Evolutionary conservation across 768 basidiomycete species (phyloP).

Genomic region (Kwoniella europaea): DNA sequence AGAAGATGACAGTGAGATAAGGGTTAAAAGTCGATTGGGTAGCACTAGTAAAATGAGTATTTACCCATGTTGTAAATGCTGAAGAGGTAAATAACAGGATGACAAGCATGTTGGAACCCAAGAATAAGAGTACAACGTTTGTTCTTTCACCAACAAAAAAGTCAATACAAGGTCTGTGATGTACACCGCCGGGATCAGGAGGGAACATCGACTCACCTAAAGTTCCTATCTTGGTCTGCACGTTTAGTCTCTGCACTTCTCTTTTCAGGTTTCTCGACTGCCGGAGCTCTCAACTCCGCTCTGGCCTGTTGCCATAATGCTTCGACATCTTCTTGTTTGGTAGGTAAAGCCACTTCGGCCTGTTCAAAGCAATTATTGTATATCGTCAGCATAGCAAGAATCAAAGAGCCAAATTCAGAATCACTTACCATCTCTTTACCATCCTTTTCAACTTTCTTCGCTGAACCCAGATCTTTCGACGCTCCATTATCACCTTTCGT

Average conservation of each 20-base stretch:
- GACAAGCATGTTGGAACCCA: slow-evolving; percentile 75
- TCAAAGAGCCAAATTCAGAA: too few relatives aligned
- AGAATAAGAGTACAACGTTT: slow-evolving; percentile 53
- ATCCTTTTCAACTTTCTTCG: slow-evolving; percentile 82
- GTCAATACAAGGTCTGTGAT: slow-evolving; percentile 52
- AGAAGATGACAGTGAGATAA: slow-evolving; percentile 82
- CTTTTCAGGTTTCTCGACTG: slow-evolving; percentile 76
- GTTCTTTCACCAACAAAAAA: slow-evolving; percentile 26
- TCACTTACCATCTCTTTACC: slow-evolving; percentile 74
- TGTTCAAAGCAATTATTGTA: neutral
- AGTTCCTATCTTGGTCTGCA: slow-evolving; percentile 64
- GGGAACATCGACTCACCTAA: slow-evolving; percentile 29
- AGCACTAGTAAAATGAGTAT: slow-evolving; percentile 64
- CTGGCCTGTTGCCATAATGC: slow-evolving; percentile 81
- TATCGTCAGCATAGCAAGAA: too few relatives aligned
- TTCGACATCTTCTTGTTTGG: slow-evolving; percentile 83
- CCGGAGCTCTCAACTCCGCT: slow-evolving; percentile 69
- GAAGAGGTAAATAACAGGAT: slow-evolving; percentile 64
- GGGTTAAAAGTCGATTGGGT: slow-evolving; percentile 75
- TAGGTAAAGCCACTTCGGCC: slow-evolving; percentile 78
- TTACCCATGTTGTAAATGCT: slow-evolving; percentile 76
- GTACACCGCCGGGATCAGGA: neutral
- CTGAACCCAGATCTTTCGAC: slow-evolving; percentile 84
- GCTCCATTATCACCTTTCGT: slow-evolving; percentile 88
- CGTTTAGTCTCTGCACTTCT: slow-evolving; percentile 87